phyloP scores from a whole-genome alignment of 805 yeast species.

The Scheffersomyces stipitis region DNA sequence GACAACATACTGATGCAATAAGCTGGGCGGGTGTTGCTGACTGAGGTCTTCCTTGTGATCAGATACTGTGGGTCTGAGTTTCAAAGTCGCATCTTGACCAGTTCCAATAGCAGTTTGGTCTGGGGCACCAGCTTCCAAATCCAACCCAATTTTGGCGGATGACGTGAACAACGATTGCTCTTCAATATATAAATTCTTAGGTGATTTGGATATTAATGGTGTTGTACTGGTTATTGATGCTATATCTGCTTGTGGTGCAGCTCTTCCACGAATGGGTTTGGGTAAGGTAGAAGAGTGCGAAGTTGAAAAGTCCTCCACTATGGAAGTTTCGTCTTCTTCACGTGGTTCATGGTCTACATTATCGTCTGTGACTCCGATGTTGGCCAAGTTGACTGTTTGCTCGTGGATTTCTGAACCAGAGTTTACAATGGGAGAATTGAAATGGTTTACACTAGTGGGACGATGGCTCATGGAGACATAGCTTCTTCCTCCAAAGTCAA shows the following conservation, averaged over 20 bases:
- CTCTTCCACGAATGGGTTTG: constrained; percentile 7
- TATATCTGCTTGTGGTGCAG: background rate
- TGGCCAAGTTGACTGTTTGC: constrained; percentile 56
- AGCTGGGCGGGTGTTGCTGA: constrained; percentile 9
- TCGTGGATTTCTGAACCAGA: constrained; percentile 53
- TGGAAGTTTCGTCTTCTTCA: background rate
- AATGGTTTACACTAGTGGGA: constrained; percentile 19
- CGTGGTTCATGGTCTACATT: constrained; percentile 12
- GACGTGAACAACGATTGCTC: background rate
- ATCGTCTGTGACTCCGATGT: constrained; percentile 50
- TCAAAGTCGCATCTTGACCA: background rate
- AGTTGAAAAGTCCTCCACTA: background rate
- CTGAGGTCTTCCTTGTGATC: constrained; percentile 2
- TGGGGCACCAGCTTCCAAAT: background rate
- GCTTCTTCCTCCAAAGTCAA: constrained; percentile 39
- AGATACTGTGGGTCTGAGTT: background rate
- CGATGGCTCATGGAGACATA: constrained; percentile 35
- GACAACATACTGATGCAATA: constrained; percentile 11
- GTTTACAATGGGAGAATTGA: constrained; percentile 44
- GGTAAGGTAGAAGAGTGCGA: constrained; percentile 5
- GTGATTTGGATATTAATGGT: constrained; percentile 11
- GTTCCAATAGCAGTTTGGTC: background rate
- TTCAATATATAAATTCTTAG: constrained; percentile 6
- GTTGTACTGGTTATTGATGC: constrained; percentile 6
- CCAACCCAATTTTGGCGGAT: no score